Base-by-base conservation (phyloP, 1,284 basidiomycete genomes). In the Cryptococcus hybrid region DNA sequence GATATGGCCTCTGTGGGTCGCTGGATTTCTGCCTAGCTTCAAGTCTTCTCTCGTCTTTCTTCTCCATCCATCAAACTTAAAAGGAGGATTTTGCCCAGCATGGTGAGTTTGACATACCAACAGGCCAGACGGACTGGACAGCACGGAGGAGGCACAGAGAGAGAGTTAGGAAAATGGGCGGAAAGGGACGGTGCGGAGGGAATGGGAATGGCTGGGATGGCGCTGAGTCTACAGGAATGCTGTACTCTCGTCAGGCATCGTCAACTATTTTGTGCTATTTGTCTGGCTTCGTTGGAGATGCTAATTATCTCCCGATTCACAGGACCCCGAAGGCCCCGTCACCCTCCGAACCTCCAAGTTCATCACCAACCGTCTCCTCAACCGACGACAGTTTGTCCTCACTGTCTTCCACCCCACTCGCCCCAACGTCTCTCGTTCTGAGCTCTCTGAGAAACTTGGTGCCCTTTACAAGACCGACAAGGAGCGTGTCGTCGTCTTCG, bases 271-370 rank as follows among this genome's bases (percentile, higher is more conserved):
- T 47, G 13, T 42, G 38, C n/a, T 11, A 15, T 42, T 53, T 18
- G 13, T 35, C 13, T 9, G 37, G 18, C n/a, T 36, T 34, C 9
- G 44, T 37, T 15, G 7, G 38, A 7, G 50, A 53, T 46, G 18
- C 38, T 50, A 34, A 24, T 24, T 24, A 24, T 24, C 24, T 24
- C 18, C 15, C 47, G 15, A 36, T 43, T 49, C 36, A 30, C 52
- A 77, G 79, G 93, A 94, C 82, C 84, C 82, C 80, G 83, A 85
- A 82, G 88, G 93, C 80, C 90, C 95, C 70, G 86, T 99, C 73
- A 99, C 96, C 69, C 85, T 99, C 79, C 91, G 96, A 75, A 98
- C 96, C 59, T 90, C 95, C 81, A 98, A 99, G 84, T 99, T 99
- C 85, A 91, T 98, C 81, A 97, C 94, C 75, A 99, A 99, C 88